Evolutionary conservation across 2,329 filamentous ascomycete species (phyloP).

Genomic region (Botrytis fragariae): DNA sequence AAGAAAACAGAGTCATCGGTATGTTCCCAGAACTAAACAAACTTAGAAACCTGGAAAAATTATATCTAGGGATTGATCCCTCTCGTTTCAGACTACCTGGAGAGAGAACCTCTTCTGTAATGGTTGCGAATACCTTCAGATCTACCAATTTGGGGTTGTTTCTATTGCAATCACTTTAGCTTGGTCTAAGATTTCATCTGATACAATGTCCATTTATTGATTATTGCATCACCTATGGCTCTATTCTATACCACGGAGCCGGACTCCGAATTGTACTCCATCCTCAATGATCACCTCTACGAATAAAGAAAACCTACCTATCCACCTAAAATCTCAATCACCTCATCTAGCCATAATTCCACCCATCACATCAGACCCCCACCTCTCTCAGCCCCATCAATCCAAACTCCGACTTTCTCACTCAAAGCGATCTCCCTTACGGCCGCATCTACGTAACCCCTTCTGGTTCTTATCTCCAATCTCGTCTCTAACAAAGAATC

Average conservation of each 20-base stretch:
- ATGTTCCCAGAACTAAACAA: neutral
- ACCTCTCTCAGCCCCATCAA: neutral
- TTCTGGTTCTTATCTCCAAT: neutral
- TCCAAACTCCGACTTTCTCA: neutral
- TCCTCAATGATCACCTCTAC: neutral
- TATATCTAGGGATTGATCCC: neutral
- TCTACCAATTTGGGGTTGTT: too few relatives aligned
- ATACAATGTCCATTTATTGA: neutral
- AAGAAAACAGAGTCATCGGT: neutral
- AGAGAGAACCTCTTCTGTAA: neutral
- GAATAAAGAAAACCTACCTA: neutral
- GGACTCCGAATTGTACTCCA: too few relatives aligned
- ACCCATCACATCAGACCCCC: neutral
- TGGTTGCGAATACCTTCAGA: neutral
- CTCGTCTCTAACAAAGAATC: neutral
- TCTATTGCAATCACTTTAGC: accelerated
- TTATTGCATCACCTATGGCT: accelerated
- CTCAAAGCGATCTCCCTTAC: neutral
- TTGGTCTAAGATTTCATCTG: too few relatives aligned
- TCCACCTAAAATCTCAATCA: neutral
- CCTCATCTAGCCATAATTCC: neutral
- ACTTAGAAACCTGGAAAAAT: neutral
- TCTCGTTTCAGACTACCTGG: neutral
- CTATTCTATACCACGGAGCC: neutral
- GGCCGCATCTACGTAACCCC: neutral